Evolutionary conservation across 805 yeast species (phyloP).

Genomic region (Ogataea trehalophila): DNA sequence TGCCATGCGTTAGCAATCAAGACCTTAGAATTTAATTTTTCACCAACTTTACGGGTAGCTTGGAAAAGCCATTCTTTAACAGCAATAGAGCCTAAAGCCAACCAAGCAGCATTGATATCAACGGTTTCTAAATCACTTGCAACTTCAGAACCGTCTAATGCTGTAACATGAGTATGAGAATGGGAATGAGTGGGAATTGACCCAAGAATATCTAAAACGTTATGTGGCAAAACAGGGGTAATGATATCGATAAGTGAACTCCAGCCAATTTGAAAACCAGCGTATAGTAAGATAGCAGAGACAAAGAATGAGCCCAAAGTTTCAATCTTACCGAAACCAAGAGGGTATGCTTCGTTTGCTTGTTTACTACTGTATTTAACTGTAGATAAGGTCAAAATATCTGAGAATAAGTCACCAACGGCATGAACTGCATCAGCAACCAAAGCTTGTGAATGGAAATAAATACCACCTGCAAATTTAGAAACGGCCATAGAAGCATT

Average conservation of each 20-base stretch:
- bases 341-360: slow-evolving; percentile 61
- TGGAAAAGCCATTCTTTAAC: slow-evolving; percentile 86
- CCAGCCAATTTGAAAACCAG: slow-evolving; percentile 91
- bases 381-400: slow-evolving; percentile 82
- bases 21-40: slow-evolving; percentile 75
- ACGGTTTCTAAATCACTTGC: slow-evolving; percentile 37
- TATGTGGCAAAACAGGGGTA: slow-evolving; percentile 63
- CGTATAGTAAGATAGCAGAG: slow-evolving; percentile 73
- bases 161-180: slow-evolving; percentile 44
- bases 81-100: slow-evolving; percentile 83
- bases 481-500: slow-evolving; percentile 83
- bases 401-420: slow-evolving; percentile 83
- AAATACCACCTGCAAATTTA: slow-evolving; percentile 84
- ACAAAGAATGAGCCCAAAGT: slow-evolving; percentile 89
- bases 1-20: slow-evolving; percentile 98
- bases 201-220: slow-evolving; percentile 49
- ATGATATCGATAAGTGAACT: slow-evolving; percentile 63
- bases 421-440: slow-evolving; percentile 96
- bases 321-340: slow-evolving; percentile 91
- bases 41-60: slow-evolving; percentile 78
- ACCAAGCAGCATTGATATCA: slow-evolving; percentile 91
- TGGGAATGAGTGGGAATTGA: slow-evolving; percentile 51
- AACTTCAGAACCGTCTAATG: slow-evolving; percentile 22
- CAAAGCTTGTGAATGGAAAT: slow-evolving; percentile 91
- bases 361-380: slow-evolving; percentile 67